Percentiles rank a stretch among this genome's conserved stretches.
phyloP scores from a whole-genome alignment of 345 rosid genomes.

The Eucalyptus pauciflora region DNA sequence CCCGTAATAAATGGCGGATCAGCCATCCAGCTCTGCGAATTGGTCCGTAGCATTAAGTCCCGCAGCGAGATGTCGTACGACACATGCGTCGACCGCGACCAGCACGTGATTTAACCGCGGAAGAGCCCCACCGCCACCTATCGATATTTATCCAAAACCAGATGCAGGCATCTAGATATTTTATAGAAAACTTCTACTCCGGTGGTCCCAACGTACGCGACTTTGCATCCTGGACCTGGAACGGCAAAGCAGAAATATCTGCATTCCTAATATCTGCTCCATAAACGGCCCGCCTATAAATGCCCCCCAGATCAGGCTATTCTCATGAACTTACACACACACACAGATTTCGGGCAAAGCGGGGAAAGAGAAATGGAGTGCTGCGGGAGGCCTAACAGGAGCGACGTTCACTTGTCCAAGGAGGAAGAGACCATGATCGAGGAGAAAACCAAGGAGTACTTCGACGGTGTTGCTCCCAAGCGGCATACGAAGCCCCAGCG shows the following conservation, averaged over 20 bases:
- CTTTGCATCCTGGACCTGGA: not conserved
- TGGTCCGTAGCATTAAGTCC: not conserved
- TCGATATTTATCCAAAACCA: not conserved
- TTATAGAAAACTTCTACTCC: not conserved
- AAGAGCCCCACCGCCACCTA: not conserved
- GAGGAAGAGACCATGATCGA: conserved; percentile 36
- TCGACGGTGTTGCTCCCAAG: conserved; percentile 33
- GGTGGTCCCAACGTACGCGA: not conserved
- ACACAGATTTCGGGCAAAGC: not conserved
- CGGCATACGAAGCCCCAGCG: conserved; percentile 62
- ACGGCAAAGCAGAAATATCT: not conserved
- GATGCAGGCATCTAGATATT: not conserved
- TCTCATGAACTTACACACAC: not conserved
- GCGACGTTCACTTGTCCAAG: conserved; percentile 32
- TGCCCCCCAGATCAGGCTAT: not conserved
- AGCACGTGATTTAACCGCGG: not conserved
- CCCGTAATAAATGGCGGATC: not conserved
- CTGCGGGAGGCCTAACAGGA: conserved; percentile 33
- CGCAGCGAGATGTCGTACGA: not conserved
- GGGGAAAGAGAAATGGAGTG: conserved; percentile 6
- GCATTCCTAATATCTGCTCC: not conserved
- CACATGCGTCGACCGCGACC: not conserved
- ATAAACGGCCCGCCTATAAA: not conserved
- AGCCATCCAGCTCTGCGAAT: not conserved
- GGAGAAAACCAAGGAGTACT: conserved; percentile 25